Evolutionary conservation across 2,329 filamentous ascomycete genomes (phyloP).

Genomic region (Fusarium buxicola): DNA sequence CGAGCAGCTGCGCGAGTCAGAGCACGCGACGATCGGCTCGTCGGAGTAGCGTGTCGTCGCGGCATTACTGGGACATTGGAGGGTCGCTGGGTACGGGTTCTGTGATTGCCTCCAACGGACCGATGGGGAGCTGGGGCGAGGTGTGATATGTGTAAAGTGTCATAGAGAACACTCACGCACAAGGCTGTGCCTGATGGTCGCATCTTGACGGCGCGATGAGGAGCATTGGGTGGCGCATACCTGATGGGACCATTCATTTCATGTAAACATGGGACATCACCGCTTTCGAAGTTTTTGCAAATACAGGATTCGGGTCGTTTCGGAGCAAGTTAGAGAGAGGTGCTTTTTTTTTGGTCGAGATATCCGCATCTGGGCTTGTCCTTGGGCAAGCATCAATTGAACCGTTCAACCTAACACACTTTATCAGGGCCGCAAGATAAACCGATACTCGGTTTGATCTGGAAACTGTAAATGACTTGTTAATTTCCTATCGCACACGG

Average conservation of each 20-base stretch:
- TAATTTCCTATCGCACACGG: neutral
- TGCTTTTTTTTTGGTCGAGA: conserved; percentile 13
- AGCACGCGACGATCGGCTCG: conserved; percentile 80
- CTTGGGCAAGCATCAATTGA: conserved; percentile 14
- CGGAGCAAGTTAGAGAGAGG: conserved; percentile 33
- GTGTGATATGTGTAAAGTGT: conserved; percentile 56
- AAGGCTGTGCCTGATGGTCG: conserved; percentile 10
- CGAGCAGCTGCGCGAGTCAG: conserved; percentile 85
- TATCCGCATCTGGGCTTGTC: conserved; percentile 10
- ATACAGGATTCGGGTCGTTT: conserved; percentile 33
- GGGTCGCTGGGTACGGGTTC: conserved; percentile 82
- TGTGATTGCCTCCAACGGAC: conserved; percentile 72
- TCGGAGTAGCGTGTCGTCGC: conserved; percentile 75
- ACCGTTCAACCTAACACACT: neutral
- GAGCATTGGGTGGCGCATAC: conserved; percentile 21
- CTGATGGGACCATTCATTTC: conserved; percentile 9
- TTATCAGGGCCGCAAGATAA: too few relatives aligned
- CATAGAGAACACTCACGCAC: conserved; percentile 14
- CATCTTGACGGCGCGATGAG: conserved; percentile 26
- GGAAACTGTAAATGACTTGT: neutral
- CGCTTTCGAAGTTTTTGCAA: conserved; percentile 25
- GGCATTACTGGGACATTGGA: conserved; percentile 94
- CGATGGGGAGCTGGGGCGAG: conserved; percentile 84
- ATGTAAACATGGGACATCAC: conserved; percentile 35
- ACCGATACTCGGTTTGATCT: neutral